A percentile compares a stretch with the other conserved stretches of the same genome.
These are phyloP conservation scores for Pseudotsuga menziesii DNA, from an alignment of 75 land plant species.

Conservation along the genomic window DNA sequence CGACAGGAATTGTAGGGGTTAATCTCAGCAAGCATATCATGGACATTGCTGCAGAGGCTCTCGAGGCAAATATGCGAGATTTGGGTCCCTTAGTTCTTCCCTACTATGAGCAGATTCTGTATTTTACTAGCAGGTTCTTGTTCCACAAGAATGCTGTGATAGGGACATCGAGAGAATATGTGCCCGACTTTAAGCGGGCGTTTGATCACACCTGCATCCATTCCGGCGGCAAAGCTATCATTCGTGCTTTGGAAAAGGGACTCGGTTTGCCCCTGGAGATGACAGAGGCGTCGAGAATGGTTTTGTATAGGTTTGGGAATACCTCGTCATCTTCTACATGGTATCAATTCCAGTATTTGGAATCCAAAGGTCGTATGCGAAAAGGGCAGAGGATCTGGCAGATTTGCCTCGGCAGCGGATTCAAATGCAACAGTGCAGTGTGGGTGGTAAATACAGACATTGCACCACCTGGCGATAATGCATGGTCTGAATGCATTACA, in stretches of 20 bases:
- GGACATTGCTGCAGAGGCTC: constrained; percentile 34
- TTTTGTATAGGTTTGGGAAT: constrained; percentile 66
- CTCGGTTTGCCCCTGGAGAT: constrained; percentile 4
- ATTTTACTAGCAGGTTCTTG: neutral
- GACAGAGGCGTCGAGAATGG: constrained; percentile 29
- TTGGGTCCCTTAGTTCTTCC: constrained; percentile 33
- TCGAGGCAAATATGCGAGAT: constrained; percentile 28
- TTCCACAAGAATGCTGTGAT: neutral
- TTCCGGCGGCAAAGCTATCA: constrained; percentile 28
- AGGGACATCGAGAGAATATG: neutral
- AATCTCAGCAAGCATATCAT: constrained; percentile 44
- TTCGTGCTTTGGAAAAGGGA: constrained; percentile 20
- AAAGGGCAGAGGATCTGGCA: constrained; percentile 64
- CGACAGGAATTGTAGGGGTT: constrained; percentile 41
- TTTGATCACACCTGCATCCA: constrained; percentile 34
- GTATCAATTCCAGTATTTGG: constrained; percentile 76
- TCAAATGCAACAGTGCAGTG: constrained; percentile 63
- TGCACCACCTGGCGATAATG: constrained; percentile 17
- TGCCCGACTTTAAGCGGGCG: constrained; percentile 27
- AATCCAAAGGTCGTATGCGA: constrained; percentile 49
- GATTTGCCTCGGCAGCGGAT: constrained; percentile 58
- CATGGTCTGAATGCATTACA: constrained; percentile 53
- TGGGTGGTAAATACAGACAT: constrained; percentile 59
- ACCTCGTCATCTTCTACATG: constrained; percentile 76
- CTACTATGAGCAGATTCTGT: constrained; percentile 29